phyloP scores from a whole-genome alignment of 1,139 yeast species.

The Kurtzmaniella quercitrusa region DNA sequence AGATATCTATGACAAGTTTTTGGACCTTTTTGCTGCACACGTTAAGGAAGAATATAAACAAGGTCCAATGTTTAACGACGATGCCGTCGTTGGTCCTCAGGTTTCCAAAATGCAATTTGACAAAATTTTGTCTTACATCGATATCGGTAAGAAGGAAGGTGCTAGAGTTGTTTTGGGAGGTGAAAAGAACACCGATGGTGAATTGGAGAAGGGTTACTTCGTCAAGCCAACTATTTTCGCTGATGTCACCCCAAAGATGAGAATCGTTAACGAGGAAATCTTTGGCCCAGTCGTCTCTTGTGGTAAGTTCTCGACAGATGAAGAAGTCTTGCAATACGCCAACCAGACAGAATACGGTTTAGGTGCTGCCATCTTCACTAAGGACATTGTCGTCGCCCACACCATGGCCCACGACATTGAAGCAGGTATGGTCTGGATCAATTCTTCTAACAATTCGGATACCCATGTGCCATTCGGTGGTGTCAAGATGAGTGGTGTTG shows the following conservation, averaged over 20 bases:
- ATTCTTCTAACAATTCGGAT: constrained; percentile 75
- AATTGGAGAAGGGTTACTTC: constrained; percentile 42
- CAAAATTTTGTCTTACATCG: constrained; percentile 49
- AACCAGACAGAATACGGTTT: constrained; percentile 54
- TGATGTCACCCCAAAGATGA: constrained; percentile 49
- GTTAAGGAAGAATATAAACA: constrained; percentile 46
- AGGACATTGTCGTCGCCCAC: constrained; percentile 44
- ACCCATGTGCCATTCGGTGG: constrained; percentile 77
- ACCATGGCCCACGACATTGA: constrained; percentile 40
- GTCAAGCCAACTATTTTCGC: constrained; percentile 54
- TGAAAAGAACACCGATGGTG: constrained; percentile 35
- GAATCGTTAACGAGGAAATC: constrained; percentile 54
- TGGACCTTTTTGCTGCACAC: constrained; percentile 34
- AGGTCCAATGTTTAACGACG: constrained; percentile 55
- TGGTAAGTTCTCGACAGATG: constrained; percentile 49
- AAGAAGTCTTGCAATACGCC: constrained; percentile 48
- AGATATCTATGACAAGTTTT: constrained; percentile 44
- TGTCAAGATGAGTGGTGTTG: constrained; percentile 77
- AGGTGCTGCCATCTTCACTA: constrained; percentile 79
- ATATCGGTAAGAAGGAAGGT: constrained; percentile 54
- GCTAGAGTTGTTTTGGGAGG: constrained; percentile 49
- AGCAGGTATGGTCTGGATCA: constrained; percentile 58
- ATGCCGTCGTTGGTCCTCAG: constrained; percentile 73
- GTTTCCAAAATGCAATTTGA: constrained; percentile 67
- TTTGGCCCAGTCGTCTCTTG: constrained; percentile 59